Percentiles rank a stretch among this genome's conserved stretches.
phyloP scores from a whole-genome alignment of 345 rosid genomes.

The Litchi chinensis region DNA sequence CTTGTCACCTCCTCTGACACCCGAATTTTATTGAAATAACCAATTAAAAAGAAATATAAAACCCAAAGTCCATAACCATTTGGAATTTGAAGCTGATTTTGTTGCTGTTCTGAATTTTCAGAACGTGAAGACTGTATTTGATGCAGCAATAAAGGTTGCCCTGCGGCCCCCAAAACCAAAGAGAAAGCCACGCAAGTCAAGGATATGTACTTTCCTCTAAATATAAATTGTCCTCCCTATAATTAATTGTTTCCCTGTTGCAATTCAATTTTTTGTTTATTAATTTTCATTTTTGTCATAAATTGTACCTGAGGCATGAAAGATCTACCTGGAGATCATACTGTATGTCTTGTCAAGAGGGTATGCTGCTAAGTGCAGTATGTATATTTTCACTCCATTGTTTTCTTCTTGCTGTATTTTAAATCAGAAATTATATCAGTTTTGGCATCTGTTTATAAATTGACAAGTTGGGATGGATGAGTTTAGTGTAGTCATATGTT shows the following conservation, averaged over 20 bases:
- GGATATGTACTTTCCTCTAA: slow-evolving; percentile 54
- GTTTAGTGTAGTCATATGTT: too few species aligned
- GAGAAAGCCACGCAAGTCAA: slow-evolving; percentile 48
- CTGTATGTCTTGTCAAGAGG: not conserved
- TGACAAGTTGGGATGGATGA: too few species aligned
- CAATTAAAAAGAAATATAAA: too few species aligned
- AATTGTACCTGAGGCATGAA: not conserved
- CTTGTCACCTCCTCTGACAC: too few species aligned
- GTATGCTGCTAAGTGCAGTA: slow-evolving; percentile 10
- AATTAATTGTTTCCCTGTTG: slow-evolving; percentile 6
- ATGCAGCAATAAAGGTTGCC: slow-evolving; percentile 67
- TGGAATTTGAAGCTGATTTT: not conserved
- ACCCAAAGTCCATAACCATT: too few species aligned
- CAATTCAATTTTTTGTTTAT: not conserved
- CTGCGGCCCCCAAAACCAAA: slow-evolving; percentile 67
- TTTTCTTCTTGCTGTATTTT: too few species aligned
- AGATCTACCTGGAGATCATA: too few species aligned
- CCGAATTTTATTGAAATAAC: too few species aligned
- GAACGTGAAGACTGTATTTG: slow-evolving; percentile 82
- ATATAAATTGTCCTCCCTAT: not conserved
- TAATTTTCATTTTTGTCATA: not conserved
- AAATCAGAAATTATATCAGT: too few species aligned
- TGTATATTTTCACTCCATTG: too few species aligned
- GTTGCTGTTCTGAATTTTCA: slow-evolving; percentile 16
- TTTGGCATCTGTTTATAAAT: too few species aligned